phyloP scores from a whole-genome alignment of 2,329 filamentous ascomycete species.

The Diaporthe sp. region DNA sequence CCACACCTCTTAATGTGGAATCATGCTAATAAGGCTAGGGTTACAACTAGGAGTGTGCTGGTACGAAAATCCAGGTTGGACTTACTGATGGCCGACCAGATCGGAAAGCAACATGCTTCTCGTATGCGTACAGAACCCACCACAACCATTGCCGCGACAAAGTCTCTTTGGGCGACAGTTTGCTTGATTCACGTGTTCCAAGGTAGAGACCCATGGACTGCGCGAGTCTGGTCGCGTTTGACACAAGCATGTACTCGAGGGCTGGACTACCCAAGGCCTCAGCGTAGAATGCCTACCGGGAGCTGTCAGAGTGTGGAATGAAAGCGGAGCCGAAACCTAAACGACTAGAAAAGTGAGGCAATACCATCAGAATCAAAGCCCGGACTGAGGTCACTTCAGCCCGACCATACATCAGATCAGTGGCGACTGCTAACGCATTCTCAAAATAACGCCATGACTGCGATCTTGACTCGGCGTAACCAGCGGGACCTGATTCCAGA shows the following conservation, averaged over 20 bases:
- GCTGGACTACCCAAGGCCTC: constrained; percentile 27
- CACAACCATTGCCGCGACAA: constrained; percentile 40
- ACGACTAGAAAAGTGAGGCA: no score
- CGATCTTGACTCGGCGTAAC: constrained; percentile 18
- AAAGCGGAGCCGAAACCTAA: no score
- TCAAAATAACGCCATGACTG: constrained; percentile 28
- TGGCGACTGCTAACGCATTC: constrained; percentile 17
- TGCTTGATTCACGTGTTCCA: not conserved
- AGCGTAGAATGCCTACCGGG: constrained; percentile 18
- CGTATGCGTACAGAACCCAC: constrained; percentile 41
- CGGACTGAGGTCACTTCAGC: constrained; percentile 15
- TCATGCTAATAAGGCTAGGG: no score
- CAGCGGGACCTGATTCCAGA: constrained; percentile 15
- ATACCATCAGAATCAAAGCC: constrained; percentile 24
- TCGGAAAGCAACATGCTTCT: constrained; percentile 40
- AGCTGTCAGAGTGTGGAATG: not conserved
- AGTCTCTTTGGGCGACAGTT: constrained; percentile 25
- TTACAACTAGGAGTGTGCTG: no score
- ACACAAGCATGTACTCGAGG: constrained; percentile 30
- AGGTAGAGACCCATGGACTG: constrained; percentile 26
- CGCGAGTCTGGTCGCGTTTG: constrained; percentile 20
- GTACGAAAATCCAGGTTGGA: not conserved
- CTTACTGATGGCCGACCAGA: constrained; percentile 42
- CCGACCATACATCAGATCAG: constrained; percentile 4
- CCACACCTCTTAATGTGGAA: no score